Evolutionary conservation across 2,329 filamentous ascomycete genomes (phyloP).

Genomic region (Penicillium decumbens): DNA sequence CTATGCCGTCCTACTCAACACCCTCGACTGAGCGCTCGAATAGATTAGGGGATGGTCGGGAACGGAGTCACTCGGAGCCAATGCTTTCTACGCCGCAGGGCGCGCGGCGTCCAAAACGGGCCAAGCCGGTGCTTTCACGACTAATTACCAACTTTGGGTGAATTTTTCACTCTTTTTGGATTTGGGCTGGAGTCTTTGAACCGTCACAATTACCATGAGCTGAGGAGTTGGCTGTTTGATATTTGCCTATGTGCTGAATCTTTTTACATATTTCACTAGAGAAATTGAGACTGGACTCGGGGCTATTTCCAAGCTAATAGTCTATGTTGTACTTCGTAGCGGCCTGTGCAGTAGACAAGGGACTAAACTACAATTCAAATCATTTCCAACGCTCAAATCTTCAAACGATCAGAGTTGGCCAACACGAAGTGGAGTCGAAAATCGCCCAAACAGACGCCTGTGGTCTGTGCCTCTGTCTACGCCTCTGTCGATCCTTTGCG

Average conservation of each 20-base stretch:
- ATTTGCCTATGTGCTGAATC: neutral
- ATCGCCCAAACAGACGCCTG: slow-evolving; percentile 3
- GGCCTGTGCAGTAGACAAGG: neutral
- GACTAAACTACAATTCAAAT: neutral
- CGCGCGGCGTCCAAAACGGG: slow-evolving; percentile 8
- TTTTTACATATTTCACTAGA: neutral
- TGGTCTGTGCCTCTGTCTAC: slow-evolving; percentile 1
- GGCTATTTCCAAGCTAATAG: too few relatives aligned
- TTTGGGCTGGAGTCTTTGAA: neutral
- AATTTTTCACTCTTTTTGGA: neutral
- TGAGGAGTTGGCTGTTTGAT: slow-evolving; percentile 2
- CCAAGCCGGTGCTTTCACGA: slow-evolving; percentile 35
- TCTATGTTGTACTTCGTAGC: neutral
- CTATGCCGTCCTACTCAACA: slow-evolving; percentile 2
- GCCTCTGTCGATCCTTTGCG: slow-evolving; percentile 4
- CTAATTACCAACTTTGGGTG: slow-evolving; percentile 34
- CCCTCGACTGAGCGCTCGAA: slow-evolving; percentile 2
- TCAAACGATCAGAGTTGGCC: neutral
- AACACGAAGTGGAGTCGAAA: neutral
- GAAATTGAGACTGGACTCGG: neutral
- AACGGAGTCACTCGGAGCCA: slow-evolving; percentile 22
- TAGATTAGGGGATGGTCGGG: slow-evolving; percentile 13
- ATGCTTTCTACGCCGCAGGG: slow-evolving; percentile 6
- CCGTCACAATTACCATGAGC: slow-evolving; percentile 9
- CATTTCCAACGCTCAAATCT: neutral